A percentile compares a stretch with the other conserved stretches of the same genome.
Evolutionary conservation across 306 rosid species (phyloP).

Genomic region (Ceratonia siliqua): DNA sequence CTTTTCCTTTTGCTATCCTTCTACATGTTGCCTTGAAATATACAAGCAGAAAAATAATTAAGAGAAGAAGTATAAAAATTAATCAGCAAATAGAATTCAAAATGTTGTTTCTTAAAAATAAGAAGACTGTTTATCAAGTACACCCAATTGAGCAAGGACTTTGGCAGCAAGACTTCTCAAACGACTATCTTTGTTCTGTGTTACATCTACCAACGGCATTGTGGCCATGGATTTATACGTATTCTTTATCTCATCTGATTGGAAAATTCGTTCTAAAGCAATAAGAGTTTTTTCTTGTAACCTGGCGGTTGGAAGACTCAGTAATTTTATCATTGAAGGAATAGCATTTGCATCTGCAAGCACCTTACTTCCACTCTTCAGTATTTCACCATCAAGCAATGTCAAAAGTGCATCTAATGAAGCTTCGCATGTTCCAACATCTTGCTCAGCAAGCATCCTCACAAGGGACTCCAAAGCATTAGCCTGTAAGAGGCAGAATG

Average conservation of each 20-base stretch:
- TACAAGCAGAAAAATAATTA: conserved; percentile 7
- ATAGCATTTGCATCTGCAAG: conserved; percentile 57
- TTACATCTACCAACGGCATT: conserved; percentile 55
- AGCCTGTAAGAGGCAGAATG: conserved; percentile 62
- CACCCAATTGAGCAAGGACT: conserved; percentile 58
- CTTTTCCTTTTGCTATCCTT: too few species aligned
- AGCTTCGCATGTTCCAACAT: conserved; percentile 52
- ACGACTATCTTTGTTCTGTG: conserved; percentile 51
- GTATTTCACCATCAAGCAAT: conserved; percentile 43
- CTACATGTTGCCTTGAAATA: not conserved
- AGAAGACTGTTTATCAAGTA: conserved; percentile 58
- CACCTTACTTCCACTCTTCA: conserved; percentile 49
- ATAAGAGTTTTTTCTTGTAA: conserved; percentile 52
- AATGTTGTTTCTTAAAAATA: conserved; percentile 43
- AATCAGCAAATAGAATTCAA: not conserved
- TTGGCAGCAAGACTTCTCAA: conserved; percentile 64
- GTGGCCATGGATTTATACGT: conserved; percentile 47
- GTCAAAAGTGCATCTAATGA: conserved; percentile 62
- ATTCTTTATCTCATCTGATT: conserved; percentile 41
- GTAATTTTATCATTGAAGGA: conserved; percentile 39
- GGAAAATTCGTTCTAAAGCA: conserved; percentile 58
- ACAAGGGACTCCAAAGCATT: conserved; percentile 63
- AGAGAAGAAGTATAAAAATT: not conserved
- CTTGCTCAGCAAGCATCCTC: conserved; percentile 53
- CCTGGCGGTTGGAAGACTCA: conserved; percentile 35